phyloP scores from a whole-genome alignment of 2,329 filamentous ascomycete genomes.

The Colletotrichum gigasporum region DNA sequence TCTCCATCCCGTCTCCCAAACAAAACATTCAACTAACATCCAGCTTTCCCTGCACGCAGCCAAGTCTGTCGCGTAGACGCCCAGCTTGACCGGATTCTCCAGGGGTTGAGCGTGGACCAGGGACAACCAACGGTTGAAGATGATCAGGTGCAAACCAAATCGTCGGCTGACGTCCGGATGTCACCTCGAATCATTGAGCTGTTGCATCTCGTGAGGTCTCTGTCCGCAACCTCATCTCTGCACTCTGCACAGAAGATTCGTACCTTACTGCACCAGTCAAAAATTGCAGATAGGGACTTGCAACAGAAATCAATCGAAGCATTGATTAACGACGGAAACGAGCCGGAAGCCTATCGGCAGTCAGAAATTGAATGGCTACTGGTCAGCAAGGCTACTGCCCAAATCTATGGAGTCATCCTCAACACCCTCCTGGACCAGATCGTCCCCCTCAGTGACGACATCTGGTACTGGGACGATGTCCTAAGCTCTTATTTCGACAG shows the following conservation, averaged over 20 bases:
- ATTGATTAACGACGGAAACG: slow-evolving; percentile 37
- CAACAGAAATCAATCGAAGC: too few species aligned
- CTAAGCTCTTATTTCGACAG: slow-evolving; percentile 81
- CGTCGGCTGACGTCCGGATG: slow-evolving; percentile 56
- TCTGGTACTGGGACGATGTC: slow-evolving; percentile 96
- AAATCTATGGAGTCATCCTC: slow-evolving; percentile 85
- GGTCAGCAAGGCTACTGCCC: slow-evolving; percentile 90
- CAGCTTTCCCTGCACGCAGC: slow-evolving; percentile 45
- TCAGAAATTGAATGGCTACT: slow-evolving; percentile 90
- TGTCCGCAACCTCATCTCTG: slow-evolving; percentile 76
- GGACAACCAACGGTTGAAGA: too few species aligned
- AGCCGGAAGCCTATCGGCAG: slow-evolving; percentile 59
- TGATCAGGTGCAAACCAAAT: too few species aligned
- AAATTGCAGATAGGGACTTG: slow-evolving; percentile 50
- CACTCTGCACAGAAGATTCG: slow-evolving; percentile 69
- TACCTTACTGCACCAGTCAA: slow-evolving; percentile 70
- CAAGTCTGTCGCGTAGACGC: slow-evolving; percentile 72
- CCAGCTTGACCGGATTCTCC: slow-evolving; percentile 71
- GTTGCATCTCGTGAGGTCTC: slow-evolving; percentile 72
- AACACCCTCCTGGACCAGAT: slow-evolving; percentile 84
- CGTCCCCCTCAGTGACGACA: slow-evolving; percentile 83
- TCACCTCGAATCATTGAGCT: slow-evolving; percentile 69
- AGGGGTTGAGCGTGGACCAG: slow-evolving; percentile 41
- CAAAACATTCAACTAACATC: slow-evolving; percentile 22
- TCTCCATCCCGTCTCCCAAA: slow-evolving; percentile 15